phyloP scores from a whole-genome alignment of 2,329 filamentous ascomycete genomes.

The Aaosphaeria arxii region DNA sequence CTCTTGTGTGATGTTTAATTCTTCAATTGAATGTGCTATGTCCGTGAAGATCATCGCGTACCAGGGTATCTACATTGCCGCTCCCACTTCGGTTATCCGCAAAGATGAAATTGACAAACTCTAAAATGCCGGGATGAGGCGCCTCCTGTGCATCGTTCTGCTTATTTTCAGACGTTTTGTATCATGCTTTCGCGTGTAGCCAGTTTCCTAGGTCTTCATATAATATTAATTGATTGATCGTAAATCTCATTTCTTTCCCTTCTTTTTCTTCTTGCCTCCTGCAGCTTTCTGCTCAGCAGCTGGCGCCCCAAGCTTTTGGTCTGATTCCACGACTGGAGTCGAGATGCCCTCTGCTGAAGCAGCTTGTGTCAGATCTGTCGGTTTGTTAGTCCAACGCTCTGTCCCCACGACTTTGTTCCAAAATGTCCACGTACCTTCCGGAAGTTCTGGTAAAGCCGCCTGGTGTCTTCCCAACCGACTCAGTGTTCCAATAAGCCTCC shows the following conservation, averaged over 20 bases:
- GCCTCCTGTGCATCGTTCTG: no score
- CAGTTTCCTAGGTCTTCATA: no score
- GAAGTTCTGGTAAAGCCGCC: slow-evolving; percentile 46
- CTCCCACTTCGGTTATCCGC: no score
- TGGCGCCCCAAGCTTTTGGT: slow-evolving; percentile 26
- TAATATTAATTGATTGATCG: no score
- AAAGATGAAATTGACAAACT: no score
- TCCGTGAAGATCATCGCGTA: no score
- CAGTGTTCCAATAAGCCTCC: slow-evolving; percentile 72
- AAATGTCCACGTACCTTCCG: slow-evolving; percentile 28
- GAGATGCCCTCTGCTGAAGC: slow-evolving; percentile 22
- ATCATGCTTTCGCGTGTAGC: no score
- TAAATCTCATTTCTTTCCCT: slow-evolving; percentile 46
- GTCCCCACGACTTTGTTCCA: not conserved
- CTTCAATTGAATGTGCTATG: no score
- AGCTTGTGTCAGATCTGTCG: slow-evolving; percentile 27
- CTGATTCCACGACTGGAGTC: slow-evolving; percentile 33
- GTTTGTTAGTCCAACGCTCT: slow-evolving; percentile 10
- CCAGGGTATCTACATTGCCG: no score
- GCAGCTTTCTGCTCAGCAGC: slow-evolving; percentile 8
- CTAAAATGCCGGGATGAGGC: no score
- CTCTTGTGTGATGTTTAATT: no score
- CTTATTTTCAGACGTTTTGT: no score
- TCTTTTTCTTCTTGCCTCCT: slow-evolving; percentile 51
- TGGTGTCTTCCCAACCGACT: slow-evolving; percentile 69